Percentiles rank a stretch among this genome's conserved stretches.
Evolutionary conservation across 164 flowering plant genomes (phyloP).

Genomic region (Aristolochia contorta): DNA sequence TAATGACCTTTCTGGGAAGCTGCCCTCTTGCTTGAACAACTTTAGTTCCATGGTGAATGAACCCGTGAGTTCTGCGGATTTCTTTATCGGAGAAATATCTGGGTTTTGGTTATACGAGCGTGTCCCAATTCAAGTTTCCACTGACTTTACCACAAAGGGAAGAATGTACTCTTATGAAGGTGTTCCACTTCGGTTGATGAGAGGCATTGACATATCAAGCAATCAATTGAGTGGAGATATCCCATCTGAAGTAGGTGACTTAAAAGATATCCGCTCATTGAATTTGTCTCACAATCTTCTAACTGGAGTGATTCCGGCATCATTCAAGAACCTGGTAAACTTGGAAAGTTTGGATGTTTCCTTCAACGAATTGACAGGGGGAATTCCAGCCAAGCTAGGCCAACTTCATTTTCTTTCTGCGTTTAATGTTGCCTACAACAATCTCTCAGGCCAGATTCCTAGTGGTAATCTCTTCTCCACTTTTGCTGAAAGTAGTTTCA

Average conservation of each 20-base stretch:
- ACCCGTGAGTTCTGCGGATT: not conserved
- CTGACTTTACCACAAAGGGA: constrained; percentile 1
- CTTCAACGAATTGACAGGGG: constrained; percentile 1
- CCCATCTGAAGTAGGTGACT: constrained; percentile 4
- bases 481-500: not conserved
- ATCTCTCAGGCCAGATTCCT: constrained; percentile 1
- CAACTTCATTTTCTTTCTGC: constrained; percentile 6
- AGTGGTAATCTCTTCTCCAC: not conserved
- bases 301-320: not conserved
- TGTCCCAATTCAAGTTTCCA: not conserved
- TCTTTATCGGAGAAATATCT: not conserved
- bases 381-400: not conserved
- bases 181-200: constrained; percentile 2
- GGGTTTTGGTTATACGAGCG: no score
- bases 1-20: constrained; percentile 1
- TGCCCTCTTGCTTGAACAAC: constrained; percentile 8
- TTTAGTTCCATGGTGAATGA: constrained; percentile 1
- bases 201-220: constrained; percentile 6
- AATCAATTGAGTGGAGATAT: constrained; percentile 6
- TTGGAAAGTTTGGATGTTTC: constrained; percentile 11
- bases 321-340: constrained; percentile 1
- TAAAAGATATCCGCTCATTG: constrained; percentile 4
- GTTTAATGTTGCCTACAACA: constrained; percentile 2
- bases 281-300: constrained; percentile 6
- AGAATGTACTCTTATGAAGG: constrained; percentile 2